Percentiles rank a stretch among this genome's conserved stretches.
Conservation (phyloP, 352 stramenopile genomes). For the Pythium sukuiense region DNA sequence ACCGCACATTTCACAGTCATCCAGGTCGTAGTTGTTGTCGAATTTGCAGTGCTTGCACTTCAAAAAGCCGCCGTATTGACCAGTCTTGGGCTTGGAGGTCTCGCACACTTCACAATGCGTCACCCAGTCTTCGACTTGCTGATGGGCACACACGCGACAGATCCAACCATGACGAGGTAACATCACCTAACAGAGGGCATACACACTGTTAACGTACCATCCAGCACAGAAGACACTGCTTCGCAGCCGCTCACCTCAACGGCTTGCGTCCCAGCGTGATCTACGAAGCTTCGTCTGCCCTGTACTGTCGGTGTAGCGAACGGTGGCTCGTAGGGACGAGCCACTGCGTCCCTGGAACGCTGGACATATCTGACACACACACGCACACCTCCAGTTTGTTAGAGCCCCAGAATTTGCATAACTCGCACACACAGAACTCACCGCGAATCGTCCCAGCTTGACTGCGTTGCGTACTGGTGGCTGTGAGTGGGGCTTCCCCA, state of each 20-base stretch:
- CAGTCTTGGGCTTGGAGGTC: constrained; percentile 54
- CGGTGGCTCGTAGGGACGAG: constrained; percentile 31
- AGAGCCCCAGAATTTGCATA: no score
- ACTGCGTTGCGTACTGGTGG: no score
- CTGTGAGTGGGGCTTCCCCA: no score
- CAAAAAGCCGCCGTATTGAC: constrained; percentile 48
- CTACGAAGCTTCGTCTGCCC: constrained; percentile 32
- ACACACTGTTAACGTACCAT: no score
- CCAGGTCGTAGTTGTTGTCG: constrained; percentile 75
- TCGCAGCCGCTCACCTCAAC: constrained; percentile 34
- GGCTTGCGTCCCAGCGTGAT: constrained; percentile 31
- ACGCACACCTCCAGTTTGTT: no score
- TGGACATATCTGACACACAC: no score
- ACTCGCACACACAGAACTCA: no score
- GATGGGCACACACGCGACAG: constrained; percentile 65
- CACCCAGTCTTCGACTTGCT: constrained; percentile 69
- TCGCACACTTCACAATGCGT: constrained; percentile 75
- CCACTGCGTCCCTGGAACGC: constrained; percentile 27
- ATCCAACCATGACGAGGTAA: constrained; percentile 54
- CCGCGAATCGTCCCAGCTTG: no score
- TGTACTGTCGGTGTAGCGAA: constrained; percentile 35
- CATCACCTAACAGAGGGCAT: constrained; percentile 23
- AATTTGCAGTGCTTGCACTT: constrained; percentile 71
- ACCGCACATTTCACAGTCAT: constrained; percentile 69
- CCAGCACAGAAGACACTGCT: no score